Percentiles rank a stretch among this genome's conserved stretches.
Conservation (phyloP, 1,139 yeast genomes). For the Lodderomyces orthopsilosis region DNA sequence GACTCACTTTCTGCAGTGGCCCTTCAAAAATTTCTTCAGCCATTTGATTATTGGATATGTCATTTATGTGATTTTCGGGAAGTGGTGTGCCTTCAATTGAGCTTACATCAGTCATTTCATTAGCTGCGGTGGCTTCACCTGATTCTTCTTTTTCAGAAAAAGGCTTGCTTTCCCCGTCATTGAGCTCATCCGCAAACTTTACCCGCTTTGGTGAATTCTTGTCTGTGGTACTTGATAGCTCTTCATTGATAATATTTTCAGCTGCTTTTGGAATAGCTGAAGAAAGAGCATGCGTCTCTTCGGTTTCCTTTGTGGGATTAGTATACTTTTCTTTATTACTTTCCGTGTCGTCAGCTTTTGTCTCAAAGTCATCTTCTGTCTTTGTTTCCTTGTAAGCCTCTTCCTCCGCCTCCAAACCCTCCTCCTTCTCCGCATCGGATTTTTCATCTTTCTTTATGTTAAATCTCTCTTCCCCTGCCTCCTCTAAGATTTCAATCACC, state of each 20-base stretch:
- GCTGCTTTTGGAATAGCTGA: neutral
- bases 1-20: slow-evolving; percentile 57
- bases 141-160: neutral
- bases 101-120: neutral
- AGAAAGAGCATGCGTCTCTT: too few relatives aligned
- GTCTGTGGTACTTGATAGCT: slow-evolving; percentile 9
- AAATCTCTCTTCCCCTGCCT: neutral
- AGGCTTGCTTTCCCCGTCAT: slow-evolving; percentile 4
- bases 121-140: neutral
- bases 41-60: neutral
- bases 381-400: neutral
- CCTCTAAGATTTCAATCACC: neutral
- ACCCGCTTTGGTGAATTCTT: slow-evolving; percentile 18
- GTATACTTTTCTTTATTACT: neutral
- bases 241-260: neutral
- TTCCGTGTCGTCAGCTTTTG: neutral
- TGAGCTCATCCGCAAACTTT: slow-evolving; percentile 29
- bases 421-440: neutral
- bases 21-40: slow-evolving; percentile 51
- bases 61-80: neutral
- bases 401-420: neutral
- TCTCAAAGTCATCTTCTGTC: neutral
- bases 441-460: neutral
- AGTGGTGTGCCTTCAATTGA: neutral
- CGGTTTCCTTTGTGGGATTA: neutral